Base-by-base conservation (phyloP, 805 yeast species). In the Kodamaea laetipori region DNA sequence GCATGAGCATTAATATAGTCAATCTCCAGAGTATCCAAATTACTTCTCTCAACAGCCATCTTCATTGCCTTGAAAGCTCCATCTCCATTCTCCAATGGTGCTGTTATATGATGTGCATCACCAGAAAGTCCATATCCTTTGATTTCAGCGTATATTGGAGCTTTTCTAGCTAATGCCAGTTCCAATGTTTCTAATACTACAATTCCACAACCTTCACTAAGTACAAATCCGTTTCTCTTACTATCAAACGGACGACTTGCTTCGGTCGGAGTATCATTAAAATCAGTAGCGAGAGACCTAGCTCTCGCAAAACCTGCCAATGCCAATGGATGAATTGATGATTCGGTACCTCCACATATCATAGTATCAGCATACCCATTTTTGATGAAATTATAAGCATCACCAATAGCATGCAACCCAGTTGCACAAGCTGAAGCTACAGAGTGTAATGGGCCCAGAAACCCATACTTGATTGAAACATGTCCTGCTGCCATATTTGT, bases 351-450 rank as follows among this genome's bases (percentile, higher is more conserved):
- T n/a, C 99, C 99, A 6, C 96, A 94, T 7, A 94, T 73, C 81
- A 90, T 86, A 3, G 84, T 87, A 52, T 90, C 84, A 8, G 92
- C 88, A 66, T 86, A 84, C 3, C 87, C 95, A 44, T 82, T 81
- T 47, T 74, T 68, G 46, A 94, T 87, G 54, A 90, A 83, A 55
- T 90, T 78, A 52, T 74, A 78, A 0, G 97, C 97, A 59, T 94
- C 99, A 3, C 98, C 98, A 37, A 94, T 83, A 0, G 97, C 78
- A 57, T 94, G 95, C 21, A 85, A 78, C 0, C 99, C 99, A 0
- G 99, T 90, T 3, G 99, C 96, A 69, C 99, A 94, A 0, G 99
- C 99, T 0, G 98, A 90, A 1, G 96, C 78, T 0, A 82, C 94
- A 0, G 95, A 71, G 58, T 90, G 97, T 33, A 86, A 79, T 1